Evolutionary conservation across 2,329 filamentous ascomycete genomes (phyloP), one percentile per base, ranked within the genome.

Genomic region (Trichophyton rubrum): DNA sequence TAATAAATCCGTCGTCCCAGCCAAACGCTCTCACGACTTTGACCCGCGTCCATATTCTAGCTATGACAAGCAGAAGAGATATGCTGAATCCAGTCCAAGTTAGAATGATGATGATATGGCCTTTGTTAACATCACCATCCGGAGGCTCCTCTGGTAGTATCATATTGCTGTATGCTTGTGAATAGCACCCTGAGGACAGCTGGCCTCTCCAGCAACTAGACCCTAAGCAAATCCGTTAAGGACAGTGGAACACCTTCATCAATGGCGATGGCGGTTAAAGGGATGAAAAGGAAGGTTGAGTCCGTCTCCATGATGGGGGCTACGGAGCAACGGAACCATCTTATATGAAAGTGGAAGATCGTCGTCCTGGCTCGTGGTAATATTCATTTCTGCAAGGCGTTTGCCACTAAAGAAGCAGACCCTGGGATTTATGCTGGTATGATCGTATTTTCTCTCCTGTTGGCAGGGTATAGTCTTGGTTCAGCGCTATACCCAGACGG

Each of bases 71-170:
- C 15, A 41, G 58, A 20, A 62, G 47, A 49, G 60, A 55, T 22
- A 62, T 2, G 43, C 60, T 43, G 49, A 55, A 62, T 43, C 55
- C 58, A 4, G 47, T 15, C 60, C 60, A 62, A n/a, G 60, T 58
- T 53, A 63, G 35, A 43, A 61, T 59, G 35, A 58, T 60, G 43
- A 63, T 49, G n/a, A 43, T 58, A 15, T 43, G 43, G 15, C 60
- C 62, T 41, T 59, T 56, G 40, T 62, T 60, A 13, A 62, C 58
- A 27, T 62, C 60, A 27, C 60, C 62, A 59, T 63, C 62, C 38
- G 60, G 60, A 30, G 61, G 53, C 49, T 53, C 22, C 49, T 38
- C n/a, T 20, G 58, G 30, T 22, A 41, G 20, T 22, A 24, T n/a
- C 53, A 41, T 61, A 24, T 49, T 58, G 51, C 45, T 43, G 40